phyloP scores from a whole-genome alignment of 495 filamentous ascomycete genomes.

The Peziza echinospora region DNA sequence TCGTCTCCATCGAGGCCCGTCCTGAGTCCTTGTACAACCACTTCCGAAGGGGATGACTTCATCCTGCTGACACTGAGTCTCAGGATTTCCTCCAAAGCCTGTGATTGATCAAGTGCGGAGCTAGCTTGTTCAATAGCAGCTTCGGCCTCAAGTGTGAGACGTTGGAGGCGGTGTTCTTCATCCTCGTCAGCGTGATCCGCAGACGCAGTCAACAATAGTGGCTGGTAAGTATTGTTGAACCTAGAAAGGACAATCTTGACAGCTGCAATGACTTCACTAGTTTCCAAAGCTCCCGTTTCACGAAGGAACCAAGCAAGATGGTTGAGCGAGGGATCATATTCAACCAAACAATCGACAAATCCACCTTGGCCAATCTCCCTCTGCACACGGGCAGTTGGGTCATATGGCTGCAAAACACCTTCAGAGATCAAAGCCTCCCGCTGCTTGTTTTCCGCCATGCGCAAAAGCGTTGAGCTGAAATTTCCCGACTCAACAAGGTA shows the following conservation, averaged over 20 bases:
- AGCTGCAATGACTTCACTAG: conserved; percentile 9
- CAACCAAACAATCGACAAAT: conserved; percentile 7
- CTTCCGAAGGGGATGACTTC: conserved; percentile 7
- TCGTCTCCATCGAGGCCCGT: conserved; percentile 8
- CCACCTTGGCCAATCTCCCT: neutral
- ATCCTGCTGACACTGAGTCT: conserved; percentile 12
- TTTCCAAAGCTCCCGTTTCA: conserved; percentile 2
- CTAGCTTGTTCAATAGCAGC: neutral
- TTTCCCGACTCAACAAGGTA: conserved; percentile 17
- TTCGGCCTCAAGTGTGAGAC: neutral
- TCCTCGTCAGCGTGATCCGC: neutral
- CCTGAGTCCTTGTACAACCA: conserved; percentile 7
- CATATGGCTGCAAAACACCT: neutral
- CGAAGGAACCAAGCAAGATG: conserved; percentile 13
- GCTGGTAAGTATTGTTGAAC: neutral
- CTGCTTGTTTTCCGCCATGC: neutral
- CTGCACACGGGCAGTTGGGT: too few species aligned
- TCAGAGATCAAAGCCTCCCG: neutral
- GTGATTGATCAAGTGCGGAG: neutral
- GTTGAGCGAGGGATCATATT: conserved; percentile 11
- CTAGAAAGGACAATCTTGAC: conserved; percentile 4
- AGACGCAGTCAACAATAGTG: neutral
- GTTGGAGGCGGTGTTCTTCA: neutral
- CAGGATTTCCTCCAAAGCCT: neutral
- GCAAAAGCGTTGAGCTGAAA: conserved; percentile 9